These are phyloP conservation scores for Hymenoscyphus fructigenus DNA, from an alignment of 2,329 filamentous ascomycete species.

Conservation along the genomic window DNA sequence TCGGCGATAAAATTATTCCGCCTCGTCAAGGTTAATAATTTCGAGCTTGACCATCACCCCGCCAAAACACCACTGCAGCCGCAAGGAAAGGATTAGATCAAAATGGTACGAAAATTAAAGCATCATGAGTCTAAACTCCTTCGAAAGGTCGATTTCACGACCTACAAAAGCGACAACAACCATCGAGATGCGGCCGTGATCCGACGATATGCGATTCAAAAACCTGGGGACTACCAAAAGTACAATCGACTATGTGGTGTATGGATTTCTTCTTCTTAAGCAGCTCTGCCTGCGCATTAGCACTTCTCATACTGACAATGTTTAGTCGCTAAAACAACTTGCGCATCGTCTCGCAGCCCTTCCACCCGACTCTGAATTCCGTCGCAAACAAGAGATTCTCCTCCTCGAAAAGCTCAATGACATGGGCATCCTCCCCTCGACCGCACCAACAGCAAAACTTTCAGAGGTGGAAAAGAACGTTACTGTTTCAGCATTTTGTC, in stretches of 20 bases:
- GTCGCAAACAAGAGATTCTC: slow-evolving; percentile 81
- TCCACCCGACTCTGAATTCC: slow-evolving; percentile 73
- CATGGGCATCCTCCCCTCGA: slow-evolving; percentile 79
- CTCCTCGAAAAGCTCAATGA: slow-evolving; percentile 89
- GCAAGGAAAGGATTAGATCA: slow-evolving; percentile 28
- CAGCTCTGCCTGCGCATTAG: background rate
- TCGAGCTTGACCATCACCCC: slow-evolving; percentile 14
- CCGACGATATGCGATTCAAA: slow-evolving; percentile 87
- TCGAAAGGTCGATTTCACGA: slow-evolving; percentile 88
- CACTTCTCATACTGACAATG: slow-evolving; percentile 16
- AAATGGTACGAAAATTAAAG: slow-evolving; percentile 94
- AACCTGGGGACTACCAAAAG: slow-evolving; percentile 78
- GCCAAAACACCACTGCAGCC: slow-evolving; percentile 6
- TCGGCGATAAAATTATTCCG: slow-evolving; percentile 24
- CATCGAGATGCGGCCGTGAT: slow-evolving; percentile 81
- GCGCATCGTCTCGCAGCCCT: slow-evolving; percentile 85
- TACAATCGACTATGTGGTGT: slow-evolving; percentile 68
- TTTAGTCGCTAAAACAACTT: slow-evolving; percentile 78
- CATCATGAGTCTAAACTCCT: slow-evolving; percentile 96
- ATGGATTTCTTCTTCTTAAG: slow-evolving; percentile 34
- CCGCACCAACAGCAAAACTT: slow-evolving; percentile 65
- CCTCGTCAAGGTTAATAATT: slow-evolving; percentile 25
- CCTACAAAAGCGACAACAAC: slow-evolving; percentile 82
- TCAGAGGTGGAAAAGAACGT: slow-evolving; percentile 84
- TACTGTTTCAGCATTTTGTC: slow-evolving; percentile 85